A percentile compares a stretch with the other conserved stretches of the same genome.
phyloP scores from a whole-genome alignment of 345 rosid genomes.

The Zanthoxylum bungeanum region DNA sequence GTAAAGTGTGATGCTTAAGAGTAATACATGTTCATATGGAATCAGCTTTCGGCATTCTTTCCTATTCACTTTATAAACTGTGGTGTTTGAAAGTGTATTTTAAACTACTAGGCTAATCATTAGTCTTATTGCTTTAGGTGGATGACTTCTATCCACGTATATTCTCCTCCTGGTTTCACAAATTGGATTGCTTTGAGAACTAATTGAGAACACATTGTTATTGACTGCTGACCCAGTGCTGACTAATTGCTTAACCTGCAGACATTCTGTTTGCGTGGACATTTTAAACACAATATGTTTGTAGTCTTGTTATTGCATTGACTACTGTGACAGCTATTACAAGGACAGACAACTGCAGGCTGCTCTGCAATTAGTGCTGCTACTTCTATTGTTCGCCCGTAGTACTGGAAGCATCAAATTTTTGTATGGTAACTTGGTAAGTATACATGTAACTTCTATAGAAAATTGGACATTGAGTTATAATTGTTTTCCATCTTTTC shows the following conservation, averaged over 20 bases:
- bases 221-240: not conserved
- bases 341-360: not conserved
- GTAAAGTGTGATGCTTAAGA: not conserved
- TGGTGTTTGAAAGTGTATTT: not conserved
- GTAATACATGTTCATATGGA: not conserved
- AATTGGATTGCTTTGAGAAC: not conserved
- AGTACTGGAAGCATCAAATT: not conserved
- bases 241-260: not conserved
- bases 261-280: not conserved
- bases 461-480: not conserved
- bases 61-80: not conserved
- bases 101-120: not conserved
- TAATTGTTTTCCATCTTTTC: not conserved
- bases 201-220: not conserved
- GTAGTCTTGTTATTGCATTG: not conserved
- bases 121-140: not conserved
- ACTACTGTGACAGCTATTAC: not conserved
- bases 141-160: not conserved
- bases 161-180: not conserved
- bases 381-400: not conserved
- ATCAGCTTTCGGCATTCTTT: not conserved
- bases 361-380: slow-evolving; percentile 2
- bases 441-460: not conserved
- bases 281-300: not conserved
- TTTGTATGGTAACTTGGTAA: not conserved